Percentiles rank a stretch among this genome's conserved stretches.
Conservation (phyloP, 805 yeast species). For the Pichia insulana region DNA sequence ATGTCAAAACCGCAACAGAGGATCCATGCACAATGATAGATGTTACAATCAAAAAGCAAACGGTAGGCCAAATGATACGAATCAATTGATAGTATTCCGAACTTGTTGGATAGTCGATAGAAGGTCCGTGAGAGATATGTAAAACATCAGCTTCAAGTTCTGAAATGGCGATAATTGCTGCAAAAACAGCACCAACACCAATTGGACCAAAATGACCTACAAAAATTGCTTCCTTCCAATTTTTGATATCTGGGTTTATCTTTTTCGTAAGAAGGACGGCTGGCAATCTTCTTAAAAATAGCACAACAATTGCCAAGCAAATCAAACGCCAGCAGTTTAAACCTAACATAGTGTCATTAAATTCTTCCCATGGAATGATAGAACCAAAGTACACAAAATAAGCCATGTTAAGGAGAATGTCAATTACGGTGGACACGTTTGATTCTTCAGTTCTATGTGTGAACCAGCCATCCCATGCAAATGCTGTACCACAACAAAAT, state of each 20-base stretch:
- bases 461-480: constrained; percentile 68
- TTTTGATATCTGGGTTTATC: constrained; percentile 49
- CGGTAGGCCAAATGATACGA: constrained; percentile 40
- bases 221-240: constrained; percentile 61
- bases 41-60: constrained; percentile 42
- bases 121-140: constrained; percentile 30
- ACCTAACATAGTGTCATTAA: constrained; percentile 39
- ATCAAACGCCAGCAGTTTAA: constrained; percentile 46
- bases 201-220: constrained; percentile 75
- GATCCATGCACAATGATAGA: constrained; percentile 57
- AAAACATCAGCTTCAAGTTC: constrained; percentile 30
- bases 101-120: constrained; percentile 23
- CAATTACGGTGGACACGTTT: constrained; percentile 57
- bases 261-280: constrained; percentile 48
- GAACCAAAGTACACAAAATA: constrained; percentile 66
- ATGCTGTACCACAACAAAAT: constrained; percentile 64
- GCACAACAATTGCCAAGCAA: constrained; percentile 41
- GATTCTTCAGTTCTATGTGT: constrained; percentile 52
- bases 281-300: constrained; percentile 46
- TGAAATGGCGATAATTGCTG: constrained; percentile 28
- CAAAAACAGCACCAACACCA: constrained; percentile 39
- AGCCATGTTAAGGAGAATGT: constrained; percentile 54
- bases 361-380: constrained; percentile 59
- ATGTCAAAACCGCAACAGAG: constrained; percentile 47
- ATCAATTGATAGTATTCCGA: constrained; percentile 25